Conservation (phyloP, 495 filamentous ascomycete species). For the Tuber umbilicatum region DNA sequence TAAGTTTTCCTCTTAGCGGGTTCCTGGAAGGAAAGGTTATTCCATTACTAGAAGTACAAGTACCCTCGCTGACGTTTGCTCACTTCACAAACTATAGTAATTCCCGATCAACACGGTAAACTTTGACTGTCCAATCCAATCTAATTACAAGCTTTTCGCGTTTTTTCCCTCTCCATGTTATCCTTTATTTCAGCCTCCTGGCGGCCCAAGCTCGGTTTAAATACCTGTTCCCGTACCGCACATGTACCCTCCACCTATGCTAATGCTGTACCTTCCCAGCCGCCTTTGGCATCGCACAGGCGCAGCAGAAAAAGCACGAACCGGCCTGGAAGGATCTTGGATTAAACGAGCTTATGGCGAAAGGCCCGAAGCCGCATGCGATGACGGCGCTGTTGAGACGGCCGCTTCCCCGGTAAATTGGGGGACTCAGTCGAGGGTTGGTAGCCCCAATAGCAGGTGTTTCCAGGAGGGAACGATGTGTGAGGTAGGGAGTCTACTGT, state of each 20-base stretch:
- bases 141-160: not conserved
- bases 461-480: not conserved
- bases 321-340: conserved; percentile 82
- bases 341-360: conserved; percentile 60
- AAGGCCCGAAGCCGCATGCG: conserved; percentile 45
- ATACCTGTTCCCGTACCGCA: not conserved
- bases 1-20: not conserved
- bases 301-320: conserved; percentile 65
- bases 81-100: conserved; percentile 46
- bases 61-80: not conserved
- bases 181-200: not conserved
- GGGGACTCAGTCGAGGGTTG: not conserved
- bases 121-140: not conserved
- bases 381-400: conserved; percentile 4
- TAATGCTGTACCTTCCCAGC: conserved; percentile 44
- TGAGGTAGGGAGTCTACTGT: too few species aligned
- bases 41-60: too few species aligned
- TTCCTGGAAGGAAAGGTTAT: not conserved
- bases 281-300: conserved; percentile 87
- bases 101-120: conserved; percentile 76
- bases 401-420: conserved; percentile 21
- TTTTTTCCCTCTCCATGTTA: not conserved
- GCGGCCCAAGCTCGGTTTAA: not conserved
- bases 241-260: not conserved
- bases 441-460: not conserved